A percentile compares a stretch with the other conserved stretches of the same genome.
These are phyloP conservation scores for Gossypium mustelinum DNA, from an alignment of 345 rosid genomes.

Conservation along the genomic window DNA sequence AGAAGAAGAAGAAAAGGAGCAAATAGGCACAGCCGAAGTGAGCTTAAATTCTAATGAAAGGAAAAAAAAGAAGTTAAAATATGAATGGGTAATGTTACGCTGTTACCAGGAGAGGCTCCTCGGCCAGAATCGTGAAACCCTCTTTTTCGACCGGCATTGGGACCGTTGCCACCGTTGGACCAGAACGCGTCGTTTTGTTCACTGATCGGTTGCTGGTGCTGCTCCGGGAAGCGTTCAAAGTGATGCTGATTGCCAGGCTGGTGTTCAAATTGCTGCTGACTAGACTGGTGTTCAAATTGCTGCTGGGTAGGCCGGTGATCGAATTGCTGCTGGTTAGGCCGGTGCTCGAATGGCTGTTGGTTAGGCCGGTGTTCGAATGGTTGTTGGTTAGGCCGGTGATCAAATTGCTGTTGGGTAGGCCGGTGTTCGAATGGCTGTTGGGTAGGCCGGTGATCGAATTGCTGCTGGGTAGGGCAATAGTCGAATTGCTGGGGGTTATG, in stretches of 20 bases:
- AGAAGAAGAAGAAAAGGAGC: no score
- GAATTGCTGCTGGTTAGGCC: slow-evolving; percentile 27
- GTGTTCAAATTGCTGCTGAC: slow-evolving; percentile 25
- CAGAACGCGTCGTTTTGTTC: slow-evolving; percentile 22
- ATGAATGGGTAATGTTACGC: background rate
- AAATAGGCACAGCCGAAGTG: background rate
- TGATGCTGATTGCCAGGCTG: slow-evolving; percentile 32
- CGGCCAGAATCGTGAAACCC: slow-evolving; percentile 30
- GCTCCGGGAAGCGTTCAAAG: slow-evolving; percentile 21
- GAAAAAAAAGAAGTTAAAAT: background rate
- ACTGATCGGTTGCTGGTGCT: slow-evolving; percentile 24
- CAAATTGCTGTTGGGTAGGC: slow-evolving; percentile 22
- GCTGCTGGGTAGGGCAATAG: slow-evolving; percentile 28
- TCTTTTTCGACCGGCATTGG: slow-evolving; percentile 44
- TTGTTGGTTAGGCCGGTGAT: slow-evolving; percentile 30
- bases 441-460: slow-evolving; percentile 25
- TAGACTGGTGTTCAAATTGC: slow-evolving; percentile 22
- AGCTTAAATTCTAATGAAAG: background rate
- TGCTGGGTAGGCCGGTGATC: slow-evolving; percentile 24
- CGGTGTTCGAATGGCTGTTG: slow-evolving; percentile 26
- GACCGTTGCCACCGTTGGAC: slow-evolving; percentile 27
- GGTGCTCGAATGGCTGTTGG: slow-evolving; percentile 21
- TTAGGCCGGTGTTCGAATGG: slow-evolving; percentile 23
- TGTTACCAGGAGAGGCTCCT: slow-evolving; percentile 28
- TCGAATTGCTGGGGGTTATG: slow-evolving; percentile 23